Evolutionary conservation across 2,329 filamentous ascomycete species (phyloP).

Genomic region (Lojkania enalia): DNA sequence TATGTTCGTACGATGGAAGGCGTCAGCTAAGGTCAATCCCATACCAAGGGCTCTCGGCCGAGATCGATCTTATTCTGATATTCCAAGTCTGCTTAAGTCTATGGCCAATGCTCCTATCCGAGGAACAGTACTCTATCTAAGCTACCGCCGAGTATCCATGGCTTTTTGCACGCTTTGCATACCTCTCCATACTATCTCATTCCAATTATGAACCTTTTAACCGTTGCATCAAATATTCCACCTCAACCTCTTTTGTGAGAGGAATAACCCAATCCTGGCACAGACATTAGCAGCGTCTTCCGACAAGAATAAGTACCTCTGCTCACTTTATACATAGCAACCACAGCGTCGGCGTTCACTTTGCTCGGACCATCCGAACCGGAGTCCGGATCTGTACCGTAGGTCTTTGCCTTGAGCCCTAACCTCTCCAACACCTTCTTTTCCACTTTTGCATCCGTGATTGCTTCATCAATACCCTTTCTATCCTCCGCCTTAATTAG

Average conservation of each 20-base stretch:
- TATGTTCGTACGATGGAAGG: conserved; percentile 22
- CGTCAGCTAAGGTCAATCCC: too few species aligned
- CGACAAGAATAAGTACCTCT: background rate
- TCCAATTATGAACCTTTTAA: conserved; percentile 62
- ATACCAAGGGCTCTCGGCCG: too few species aligned
- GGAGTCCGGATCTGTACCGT: conserved; percentile 83
- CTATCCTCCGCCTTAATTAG: conserved; percentile 82
- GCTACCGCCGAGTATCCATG: background rate
- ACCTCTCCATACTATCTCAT: conserved; percentile 17
- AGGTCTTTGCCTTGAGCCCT: conserved; percentile 86
- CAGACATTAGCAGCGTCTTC: background rate
- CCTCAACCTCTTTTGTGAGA: conserved; percentile 96
- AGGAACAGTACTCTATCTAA: background rate
- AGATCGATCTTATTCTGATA: conserved; percentile 9
- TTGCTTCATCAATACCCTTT: conserved; percentile 81
- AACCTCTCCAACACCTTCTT: conserved; percentile 86
- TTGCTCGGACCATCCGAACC: conserved; percentile 65
- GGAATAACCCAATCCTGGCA: conserved; percentile 82
- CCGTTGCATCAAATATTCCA: conserved; percentile 96
- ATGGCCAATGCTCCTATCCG: background rate
- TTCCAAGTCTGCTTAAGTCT: background rate
- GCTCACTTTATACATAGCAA: conserved; percentile 45
- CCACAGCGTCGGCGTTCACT: conserved; percentile 80
- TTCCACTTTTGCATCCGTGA: conserved; percentile 88
- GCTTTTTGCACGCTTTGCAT: background rate